These are phyloP conservation scores for Populus euphratica DNA, from an alignment of 345 rosid genomes.

Conservation along the genomic window DNA sequence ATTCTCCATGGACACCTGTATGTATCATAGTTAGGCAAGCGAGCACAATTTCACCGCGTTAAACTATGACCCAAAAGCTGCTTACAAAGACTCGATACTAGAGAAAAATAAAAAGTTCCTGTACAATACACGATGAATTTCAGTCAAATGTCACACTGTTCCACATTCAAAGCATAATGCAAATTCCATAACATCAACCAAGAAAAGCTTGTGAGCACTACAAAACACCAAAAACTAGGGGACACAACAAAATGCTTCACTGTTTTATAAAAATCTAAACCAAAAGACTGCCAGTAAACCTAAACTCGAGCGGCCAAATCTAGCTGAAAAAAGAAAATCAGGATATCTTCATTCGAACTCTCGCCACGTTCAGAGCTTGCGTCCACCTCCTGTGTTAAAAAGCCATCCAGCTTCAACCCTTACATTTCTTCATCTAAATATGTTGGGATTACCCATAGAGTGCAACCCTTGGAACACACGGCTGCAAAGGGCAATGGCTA, in stretches of 20 bases:
- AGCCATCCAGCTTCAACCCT: conserved; percentile 82
- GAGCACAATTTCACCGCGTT: background rate
- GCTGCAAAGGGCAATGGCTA: conserved; percentile 36
- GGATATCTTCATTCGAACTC: conserved; percentile 81
- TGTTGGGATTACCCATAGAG: conserved; percentile 25
- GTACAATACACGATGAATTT: background rate
- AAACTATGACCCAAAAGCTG: background rate
- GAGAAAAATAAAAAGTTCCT: background rate
- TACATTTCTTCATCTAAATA: conserved; percentile 34
- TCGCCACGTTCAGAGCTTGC: conserved; percentile 77
- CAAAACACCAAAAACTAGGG: background rate
- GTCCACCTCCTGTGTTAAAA: conserved; percentile 50
- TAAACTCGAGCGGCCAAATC: conserved; percentile 88
- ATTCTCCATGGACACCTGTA: conserved; percentile 8
- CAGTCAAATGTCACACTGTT: conserved; percentile 59
- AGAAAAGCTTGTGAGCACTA: conserved; percentile 11
- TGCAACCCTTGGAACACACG: conserved; percentile 25
- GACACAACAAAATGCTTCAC: background rate
- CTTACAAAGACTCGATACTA: background rate
- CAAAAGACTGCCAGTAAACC: conserved; percentile 36
- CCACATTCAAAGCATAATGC: conserved; percentile 84
- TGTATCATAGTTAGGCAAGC: background rate
- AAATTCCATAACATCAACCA: conserved; percentile 21
- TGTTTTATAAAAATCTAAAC: background rate
- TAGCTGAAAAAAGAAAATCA: conserved; percentile 84